A percentile compares a stretch with the other conserved stretches of the same genome.
These are phyloP conservation scores for Guadua angustifolia DNA, from an alignment of 176 grass and related monocot genomes.

Conservation along the genomic window DNA sequence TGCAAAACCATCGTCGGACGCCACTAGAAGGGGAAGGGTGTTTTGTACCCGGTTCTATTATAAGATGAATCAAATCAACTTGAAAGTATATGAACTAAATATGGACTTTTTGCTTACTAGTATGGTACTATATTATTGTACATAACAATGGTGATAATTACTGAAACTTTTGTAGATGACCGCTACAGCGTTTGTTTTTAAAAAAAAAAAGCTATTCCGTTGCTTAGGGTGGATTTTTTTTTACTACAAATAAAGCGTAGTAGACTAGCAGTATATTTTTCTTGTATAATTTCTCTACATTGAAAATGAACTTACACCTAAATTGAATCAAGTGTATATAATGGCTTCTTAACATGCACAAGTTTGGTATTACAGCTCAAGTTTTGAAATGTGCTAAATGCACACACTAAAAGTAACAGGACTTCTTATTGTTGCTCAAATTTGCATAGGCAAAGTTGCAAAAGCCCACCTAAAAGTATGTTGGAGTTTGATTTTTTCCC, in stretches of 20 bases:
- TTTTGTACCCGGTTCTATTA: no score
- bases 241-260: neutral
- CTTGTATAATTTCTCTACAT: neutral
- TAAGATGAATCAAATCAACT: no score
- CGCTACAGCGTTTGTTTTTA: neutral
- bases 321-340: neutral
- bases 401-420: neutral
- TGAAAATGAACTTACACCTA: no score
- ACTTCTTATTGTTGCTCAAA: neutral
- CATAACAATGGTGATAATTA: neutral
- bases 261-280: neutral
- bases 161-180: neutral
- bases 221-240: neutral
- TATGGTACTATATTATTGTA: no score
- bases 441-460: no score
- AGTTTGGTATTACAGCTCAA: neutral
- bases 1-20: no score
- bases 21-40: no score
- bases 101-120: no score
- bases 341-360: neutral
- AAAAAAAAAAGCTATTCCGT: neutral
- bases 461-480: no score
- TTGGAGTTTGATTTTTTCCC: no score
- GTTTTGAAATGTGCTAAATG: neutral
- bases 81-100: no score